phyloP scores from a whole-genome alignment of 441 rosid species.

The Aquilaria agallochum region DNA sequence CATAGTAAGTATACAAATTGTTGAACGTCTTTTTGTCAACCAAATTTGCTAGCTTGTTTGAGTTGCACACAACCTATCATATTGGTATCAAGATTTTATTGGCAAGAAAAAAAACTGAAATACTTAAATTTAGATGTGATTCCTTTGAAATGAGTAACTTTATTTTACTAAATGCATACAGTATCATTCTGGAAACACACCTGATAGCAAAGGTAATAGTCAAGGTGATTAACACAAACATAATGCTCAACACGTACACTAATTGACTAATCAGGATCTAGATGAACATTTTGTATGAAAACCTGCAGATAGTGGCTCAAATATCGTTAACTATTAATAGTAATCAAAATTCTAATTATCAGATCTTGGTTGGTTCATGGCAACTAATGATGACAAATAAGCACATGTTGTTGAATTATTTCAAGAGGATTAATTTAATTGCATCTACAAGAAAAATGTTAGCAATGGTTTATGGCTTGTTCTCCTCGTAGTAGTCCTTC shows the following conservation, averaged over 20 bases:
- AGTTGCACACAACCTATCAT: slow-evolving; percentile 73
- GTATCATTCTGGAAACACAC: slow-evolving; percentile 20
- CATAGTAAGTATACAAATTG: slow-evolving; percentile 75
- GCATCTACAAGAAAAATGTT: too few relatives aligned
- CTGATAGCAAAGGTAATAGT: slow-evolving; percentile 60
- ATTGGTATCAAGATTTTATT: slow-evolving; percentile 1
- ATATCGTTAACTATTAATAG: background rate
- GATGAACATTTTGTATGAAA: slow-evolving; percentile 90
- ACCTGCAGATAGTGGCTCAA: slow-evolving; percentile 41
- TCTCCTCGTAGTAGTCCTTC: too few relatives aligned
- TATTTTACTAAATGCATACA: background rate
- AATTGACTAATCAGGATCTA: slow-evolving; percentile 92
- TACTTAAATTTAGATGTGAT: slow-evolving; percentile 9
- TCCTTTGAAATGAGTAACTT: background rate
- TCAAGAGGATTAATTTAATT: too few relatives aligned
- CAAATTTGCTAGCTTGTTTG: slow-evolving; percentile 73
- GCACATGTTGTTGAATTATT: too few relatives aligned
- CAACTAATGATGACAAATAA: too few relatives aligned
- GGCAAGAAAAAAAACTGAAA: background rate
- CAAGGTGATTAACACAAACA: slow-evolving; percentile 77
- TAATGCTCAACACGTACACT: slow-evolving; percentile 89
- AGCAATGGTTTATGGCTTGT: too few relatives aligned
- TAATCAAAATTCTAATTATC: background rate
- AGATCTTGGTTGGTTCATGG: too few relatives aligned
- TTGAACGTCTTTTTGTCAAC: slow-evolving; percentile 62